Evolutionary conservation across 768 basidiomycete species (phyloP).

Genomic region (Paxillus involutus): DNA sequence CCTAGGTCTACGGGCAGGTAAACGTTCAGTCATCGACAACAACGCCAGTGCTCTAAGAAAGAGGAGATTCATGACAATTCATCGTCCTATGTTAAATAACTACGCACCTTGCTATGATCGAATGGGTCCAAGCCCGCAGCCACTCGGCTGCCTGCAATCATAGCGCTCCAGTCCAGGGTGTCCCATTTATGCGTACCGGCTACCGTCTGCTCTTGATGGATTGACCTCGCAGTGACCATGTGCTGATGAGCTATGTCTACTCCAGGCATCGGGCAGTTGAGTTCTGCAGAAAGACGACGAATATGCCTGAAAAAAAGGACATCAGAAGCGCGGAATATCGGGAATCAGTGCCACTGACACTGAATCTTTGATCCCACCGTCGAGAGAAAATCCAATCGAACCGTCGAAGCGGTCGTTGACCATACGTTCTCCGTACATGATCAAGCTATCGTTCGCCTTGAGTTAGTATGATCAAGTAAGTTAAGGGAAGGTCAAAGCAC

Average conservation of each 20-base stretch:
- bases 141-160: slow-evolving; percentile 76
- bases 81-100: not conserved
- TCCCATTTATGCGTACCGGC: slow-evolving; percentile 52
- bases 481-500: slow-evolving; percentile 16
- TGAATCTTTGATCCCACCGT: slow-evolving; percentile 89
- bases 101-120: slow-evolving; percentile 33
- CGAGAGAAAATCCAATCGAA: slow-evolving; percentile 71
- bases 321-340: slow-evolving; percentile 3
- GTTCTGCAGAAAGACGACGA: slow-evolving; percentile 62
- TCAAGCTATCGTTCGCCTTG: slow-evolving; percentile 35
- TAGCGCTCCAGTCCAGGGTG: slow-evolving; percentile 77
- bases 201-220: slow-evolving; percentile 50
- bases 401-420: slow-evolving; percentile 74
- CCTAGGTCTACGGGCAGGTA: not conserved
- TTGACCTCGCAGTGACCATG: slow-evolving; percentile 74
- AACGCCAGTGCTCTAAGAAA: slow-evolving; percentile 16
- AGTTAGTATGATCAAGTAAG: not conserved
- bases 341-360: slow-evolving; percentile 37
- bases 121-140: slow-evolving; percentile 64
- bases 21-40: slow-evolving; percentile 20
- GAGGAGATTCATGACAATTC: not conserved
- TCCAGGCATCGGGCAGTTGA: slow-evolving; percentile 68
- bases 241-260: slow-evolving; percentile 76
- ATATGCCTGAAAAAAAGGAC: slow-evolving; percentile 49
- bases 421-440: slow-evolving; percentile 68